Conservation (phyloP, 306 rosid genomes). For the Sicyos edulis region DNA sequence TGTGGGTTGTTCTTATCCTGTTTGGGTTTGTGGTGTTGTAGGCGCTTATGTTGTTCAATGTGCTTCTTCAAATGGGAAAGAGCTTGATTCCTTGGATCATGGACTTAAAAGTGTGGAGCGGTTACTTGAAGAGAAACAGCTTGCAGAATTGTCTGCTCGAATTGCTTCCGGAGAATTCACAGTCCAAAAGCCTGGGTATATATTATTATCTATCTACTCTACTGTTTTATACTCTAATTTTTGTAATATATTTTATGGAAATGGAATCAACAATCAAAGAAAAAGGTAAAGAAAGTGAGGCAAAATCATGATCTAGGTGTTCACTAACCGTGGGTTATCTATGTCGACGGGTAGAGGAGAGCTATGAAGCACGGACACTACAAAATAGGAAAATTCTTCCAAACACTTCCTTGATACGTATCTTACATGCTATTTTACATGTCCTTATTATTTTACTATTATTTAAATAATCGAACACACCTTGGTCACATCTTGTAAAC, state of each 20-base stretch:
- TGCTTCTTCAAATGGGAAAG: conserved; percentile 62
- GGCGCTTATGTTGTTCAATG: conserved; percentile 37
- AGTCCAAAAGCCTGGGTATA: conserved; percentile 58
- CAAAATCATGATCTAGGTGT: no score
- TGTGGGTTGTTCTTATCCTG: neutral
- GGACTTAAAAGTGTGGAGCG: conserved; percentile 38
- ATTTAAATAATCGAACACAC: no score
- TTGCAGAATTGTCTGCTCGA: conserved; percentile 61
- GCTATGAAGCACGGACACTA: no score
- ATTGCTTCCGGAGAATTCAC: conserved; percentile 83
- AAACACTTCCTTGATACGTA: no score
- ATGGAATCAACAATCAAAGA: no score
- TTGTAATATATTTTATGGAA: neutral
- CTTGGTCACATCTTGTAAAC: no score
- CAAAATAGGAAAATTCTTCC: no score
- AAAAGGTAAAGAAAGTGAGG: no score
- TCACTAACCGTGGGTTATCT: no score
- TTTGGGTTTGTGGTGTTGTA: conserved; percentile 24
- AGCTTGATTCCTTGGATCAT: conserved; percentile 39
- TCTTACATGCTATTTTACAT: no score
- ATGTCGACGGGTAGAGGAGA: no score
- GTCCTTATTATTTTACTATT: no score
- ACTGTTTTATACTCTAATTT: neutral
- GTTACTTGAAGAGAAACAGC: conserved; percentile 42
- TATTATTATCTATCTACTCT: neutral